A percentile compares a stretch with the other conserved stretches of the same genome.
Conservation (phyloP, 1,139 yeast species). For the Debaryomycetaceae sp. region DNA sequence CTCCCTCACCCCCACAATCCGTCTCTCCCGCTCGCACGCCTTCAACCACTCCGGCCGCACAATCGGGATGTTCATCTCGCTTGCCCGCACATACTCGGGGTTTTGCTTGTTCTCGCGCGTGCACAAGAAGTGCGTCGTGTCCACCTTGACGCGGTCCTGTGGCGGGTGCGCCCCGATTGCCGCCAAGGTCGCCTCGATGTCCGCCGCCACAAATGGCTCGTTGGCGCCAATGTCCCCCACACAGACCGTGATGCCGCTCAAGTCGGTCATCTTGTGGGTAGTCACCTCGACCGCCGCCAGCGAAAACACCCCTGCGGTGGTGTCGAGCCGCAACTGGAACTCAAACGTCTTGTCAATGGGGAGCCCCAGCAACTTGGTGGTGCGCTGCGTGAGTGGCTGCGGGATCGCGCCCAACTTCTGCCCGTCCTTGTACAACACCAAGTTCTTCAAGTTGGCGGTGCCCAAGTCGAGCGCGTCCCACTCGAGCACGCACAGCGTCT, state of each 20-base stretch:
- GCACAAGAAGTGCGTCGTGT: constrained; percentile 91
- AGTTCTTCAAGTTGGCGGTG: constrained; percentile 71
- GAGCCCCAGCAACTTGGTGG: constrained; percentile 86
- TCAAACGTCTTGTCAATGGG: constrained; percentile 80
- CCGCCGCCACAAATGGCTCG: constrained; percentile 55
- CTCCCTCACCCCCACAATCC: constrained; percentile 90
- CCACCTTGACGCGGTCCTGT: constrained; percentile 71
- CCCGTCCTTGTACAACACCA: constrained; percentile 76
- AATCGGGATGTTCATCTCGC: constrained; percentile 84
- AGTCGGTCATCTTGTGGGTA: constrained; percentile 95
- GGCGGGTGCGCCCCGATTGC: constrained; percentile 81
- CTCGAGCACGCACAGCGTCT: constrained; percentile 89
- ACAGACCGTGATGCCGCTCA: constrained; percentile 90
- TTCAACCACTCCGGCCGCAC: constrained; percentile 96
- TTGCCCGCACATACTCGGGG: constrained; percentile 70
- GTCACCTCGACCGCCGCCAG: constrained; percentile 67
- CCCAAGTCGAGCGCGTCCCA: constrained; percentile 90
- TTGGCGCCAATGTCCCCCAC: constrained; percentile 71
- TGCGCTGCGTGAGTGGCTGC: constrained; percentile 71
- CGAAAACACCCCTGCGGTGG: constrained; percentile 81
- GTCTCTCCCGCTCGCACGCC: constrained; percentile 85
- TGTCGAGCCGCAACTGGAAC: constrained; percentile 75
- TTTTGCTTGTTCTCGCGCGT: constrained; percentile 58
- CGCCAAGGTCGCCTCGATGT: constrained; percentile 58
- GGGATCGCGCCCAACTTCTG: constrained; percentile 82